phyloP scores from a whole-genome alignment of 345 rosid species.

The Eucalyptus paniculata region DNA sequence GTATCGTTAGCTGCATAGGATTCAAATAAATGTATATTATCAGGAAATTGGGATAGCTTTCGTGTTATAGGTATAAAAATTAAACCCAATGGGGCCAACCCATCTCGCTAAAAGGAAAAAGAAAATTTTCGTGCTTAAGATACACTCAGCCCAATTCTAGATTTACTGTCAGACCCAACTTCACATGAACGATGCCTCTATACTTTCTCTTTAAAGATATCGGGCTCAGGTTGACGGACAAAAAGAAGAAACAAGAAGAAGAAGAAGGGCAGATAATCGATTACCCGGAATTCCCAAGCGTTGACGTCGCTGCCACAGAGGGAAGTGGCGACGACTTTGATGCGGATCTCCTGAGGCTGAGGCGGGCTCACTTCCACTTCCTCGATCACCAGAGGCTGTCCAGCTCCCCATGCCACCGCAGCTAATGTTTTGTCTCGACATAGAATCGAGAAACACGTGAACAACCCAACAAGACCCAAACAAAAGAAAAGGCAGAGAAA shows the following conservation, averaged over 20 bases:
- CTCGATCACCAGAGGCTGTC: constrained; percentile 69
- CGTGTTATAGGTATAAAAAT: neutral
- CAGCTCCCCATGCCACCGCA: constrained; percentile 91
- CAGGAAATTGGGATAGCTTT: neutral
- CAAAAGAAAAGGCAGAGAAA: neutral
- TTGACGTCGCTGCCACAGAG: constrained; percentile 79
- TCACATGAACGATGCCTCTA: neutral
- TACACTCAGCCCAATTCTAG: neutral
- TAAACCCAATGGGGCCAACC: neutral
- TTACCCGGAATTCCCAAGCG: constrained; percentile 80
- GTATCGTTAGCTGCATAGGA: neutral
- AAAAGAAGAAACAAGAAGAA: neutral
- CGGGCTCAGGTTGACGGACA: neutral
- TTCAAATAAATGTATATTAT: neutral
- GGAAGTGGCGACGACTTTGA: constrained; percentile 79
- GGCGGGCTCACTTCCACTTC: constrained; percentile 86
- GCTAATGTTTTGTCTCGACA: constrained; percentile 15
- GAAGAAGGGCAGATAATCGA: neutral
- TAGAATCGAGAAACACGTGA: neutral
- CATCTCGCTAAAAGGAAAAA: neutral
- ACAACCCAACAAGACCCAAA: neutral
- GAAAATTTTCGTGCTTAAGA: neutral
- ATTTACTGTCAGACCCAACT: neutral
- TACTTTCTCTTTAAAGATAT: neutral
- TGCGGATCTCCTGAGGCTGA: constrained; percentile 60